Conservation (phyloP, 1,284 basidiomycete genomes). For the Vanrija sp. region DNA sequence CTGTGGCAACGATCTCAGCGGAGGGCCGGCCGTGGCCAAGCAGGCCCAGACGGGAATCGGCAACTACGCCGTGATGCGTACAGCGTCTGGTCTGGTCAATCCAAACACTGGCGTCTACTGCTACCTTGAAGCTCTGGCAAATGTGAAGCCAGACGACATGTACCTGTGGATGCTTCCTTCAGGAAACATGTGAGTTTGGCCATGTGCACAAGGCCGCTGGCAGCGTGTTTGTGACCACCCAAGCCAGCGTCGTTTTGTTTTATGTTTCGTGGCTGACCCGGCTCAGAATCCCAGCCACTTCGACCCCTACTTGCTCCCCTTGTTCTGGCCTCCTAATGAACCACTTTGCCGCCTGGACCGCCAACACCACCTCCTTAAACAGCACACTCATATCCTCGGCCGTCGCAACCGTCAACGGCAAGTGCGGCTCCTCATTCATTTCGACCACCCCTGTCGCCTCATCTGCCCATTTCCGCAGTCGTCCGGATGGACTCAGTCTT, state of each 20-base stretch:
- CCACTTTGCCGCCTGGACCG: conserved; percentile 22
- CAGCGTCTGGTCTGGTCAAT: conserved; percentile 31
- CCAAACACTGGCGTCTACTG: conserved; percentile 38
- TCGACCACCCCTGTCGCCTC: not conserved
- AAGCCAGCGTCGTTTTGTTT: not conserved
- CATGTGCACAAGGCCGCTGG: not conserved
- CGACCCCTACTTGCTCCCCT: conserved; percentile 41
- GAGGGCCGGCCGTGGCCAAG: conserved; percentile 18
- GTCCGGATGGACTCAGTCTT: not conserved
- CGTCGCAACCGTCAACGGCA: conserved; percentile 30
- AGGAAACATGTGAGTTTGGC: conserved; percentile 39
- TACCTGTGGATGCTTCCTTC: conserved; percentile 44
- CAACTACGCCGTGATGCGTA: conserved; percentile 41
- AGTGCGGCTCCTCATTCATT: conserved; percentile 36
- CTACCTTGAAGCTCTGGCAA: conserved; percentile 39
- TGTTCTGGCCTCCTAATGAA: conserved; percentile 41
- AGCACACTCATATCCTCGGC: conserved; percentile 29
- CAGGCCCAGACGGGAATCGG: conserved; percentile 35
- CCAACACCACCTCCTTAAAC: conserved; percentile 35
- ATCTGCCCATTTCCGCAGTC: no score
- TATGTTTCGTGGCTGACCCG: not conserved
- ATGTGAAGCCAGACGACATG: conserved; percentile 39
- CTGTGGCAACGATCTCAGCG: conserved; percentile 33
- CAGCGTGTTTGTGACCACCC: not conserved
- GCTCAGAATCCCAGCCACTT: conserved; percentile 33